Evolutionary conservation across 352 stramenopile species (phyloP), one percentile per base, ranked within the genome.

Genomic region (Detonula confervacea): DNA sequence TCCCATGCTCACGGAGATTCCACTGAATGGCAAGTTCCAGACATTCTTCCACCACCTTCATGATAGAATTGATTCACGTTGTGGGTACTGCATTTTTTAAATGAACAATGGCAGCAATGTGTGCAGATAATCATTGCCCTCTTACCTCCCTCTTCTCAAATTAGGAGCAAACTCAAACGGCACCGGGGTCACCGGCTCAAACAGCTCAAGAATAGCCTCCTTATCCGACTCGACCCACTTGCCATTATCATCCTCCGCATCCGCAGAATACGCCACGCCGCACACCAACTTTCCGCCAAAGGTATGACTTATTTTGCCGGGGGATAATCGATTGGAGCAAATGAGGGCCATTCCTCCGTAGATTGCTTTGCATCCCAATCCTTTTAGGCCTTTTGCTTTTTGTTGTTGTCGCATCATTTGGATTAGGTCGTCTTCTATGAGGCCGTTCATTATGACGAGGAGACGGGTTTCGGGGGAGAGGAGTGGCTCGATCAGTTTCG

Each of bases 11-110:
- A 92, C 87, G 27, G 69, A 86, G 29, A 93, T 88, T 14, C 86
- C 86, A 84, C 89, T 92, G 47, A 91, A 93, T 24, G 88, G 88
- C 29, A 93, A 66, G 77, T 94, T 94, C 87, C 87, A 94, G n/a
- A 87, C 65, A 72, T 88, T 90, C 55, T 94, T 94, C 66, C 73
- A 87, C 89, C 89, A 94, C 74, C 86, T 44, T 30, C 16, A 47
- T 22, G 25, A 8, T 0, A 33, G n/a, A 18, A 8, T 14, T n/a
- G n/a, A n/a, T n/a, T n/a, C n/a, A n/a, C n/a, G n/a, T n/a, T n/a
- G n/a, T n/a, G n/a, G n/a, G n/a, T n/a, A n/a, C n/a, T n/a, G n/a
- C n/a, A n/a, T n/a, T n/a, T n/a, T n/a, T n/a, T n/a, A n/a, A n/a
- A n/a, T n/a, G n/a, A n/a, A n/a, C n/a, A n/a, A n/a, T n/a, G n/a